phyloP scores from a whole-genome alignment of 2,329 filamentous ascomycete species.

The Botrytis fabae region DNA sequence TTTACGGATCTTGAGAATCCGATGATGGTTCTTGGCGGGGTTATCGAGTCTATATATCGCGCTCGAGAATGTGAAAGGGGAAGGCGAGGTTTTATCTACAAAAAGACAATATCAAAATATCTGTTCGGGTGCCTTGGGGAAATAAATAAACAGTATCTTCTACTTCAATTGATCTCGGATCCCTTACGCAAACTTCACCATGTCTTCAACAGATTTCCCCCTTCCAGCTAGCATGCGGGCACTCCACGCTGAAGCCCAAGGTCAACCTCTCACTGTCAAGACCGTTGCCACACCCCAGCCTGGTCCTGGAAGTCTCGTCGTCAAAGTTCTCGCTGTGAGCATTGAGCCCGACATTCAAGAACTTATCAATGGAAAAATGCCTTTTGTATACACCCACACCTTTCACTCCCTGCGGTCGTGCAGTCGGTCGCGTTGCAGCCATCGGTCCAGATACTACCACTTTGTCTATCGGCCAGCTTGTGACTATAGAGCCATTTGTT shows the following conservation, averaged over 20 bases:
- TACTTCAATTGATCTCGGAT: background rate
- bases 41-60: background rate
- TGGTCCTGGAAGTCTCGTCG: constrained; percentile 43
- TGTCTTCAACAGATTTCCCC: background rate
- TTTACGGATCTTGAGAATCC: too few relatives aligned
- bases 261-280: constrained; percentile 35
- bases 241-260: background rate
- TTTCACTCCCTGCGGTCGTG: constrained; percentile 36
- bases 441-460: constrained; percentile 41
- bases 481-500: constrained; percentile 42
- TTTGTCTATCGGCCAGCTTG: constrained; percentile 41
- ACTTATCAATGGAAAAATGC: constrained; percentile 43
- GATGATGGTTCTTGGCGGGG: background rate
- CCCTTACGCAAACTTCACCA: background rate
- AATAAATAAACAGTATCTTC: background rate
- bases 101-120: background rate
- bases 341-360: constrained; percentile 44
- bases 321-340: constrained; percentile 42
- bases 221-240: constrained; percentile 10
- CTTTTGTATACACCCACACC: constrained; percentile 37
- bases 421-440: constrained; percentile 42
- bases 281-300: constrained; percentile 41
- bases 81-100: background rate
- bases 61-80: background rate
- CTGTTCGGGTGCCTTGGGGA: background rate